Evolutionary conservation across 2,329 filamentous ascomycete genomes (phyloP).

Genomic region (Polychaeton citri): DNA sequence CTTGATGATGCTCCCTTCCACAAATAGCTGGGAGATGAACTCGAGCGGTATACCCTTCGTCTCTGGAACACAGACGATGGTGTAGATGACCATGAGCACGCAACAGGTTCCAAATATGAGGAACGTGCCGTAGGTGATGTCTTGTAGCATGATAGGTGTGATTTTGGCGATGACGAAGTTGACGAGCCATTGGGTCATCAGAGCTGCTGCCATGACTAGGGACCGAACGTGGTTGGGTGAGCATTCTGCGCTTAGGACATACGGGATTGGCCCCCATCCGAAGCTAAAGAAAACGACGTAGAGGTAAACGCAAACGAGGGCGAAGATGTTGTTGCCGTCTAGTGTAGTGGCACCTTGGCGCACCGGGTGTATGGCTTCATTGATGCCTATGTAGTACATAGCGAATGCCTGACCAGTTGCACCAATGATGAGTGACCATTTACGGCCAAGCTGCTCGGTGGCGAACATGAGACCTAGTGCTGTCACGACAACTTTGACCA

Average conservation of each 20-base stretch:
- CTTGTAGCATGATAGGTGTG: constrained; percentile 28
- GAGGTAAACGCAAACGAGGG: constrained; percentile 39
- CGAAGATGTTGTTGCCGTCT: constrained; percentile 42
- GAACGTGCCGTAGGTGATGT: constrained; percentile 32
- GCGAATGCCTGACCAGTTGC: constrained; percentile 30
- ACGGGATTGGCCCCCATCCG: constrained; percentile 33
- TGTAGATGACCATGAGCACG: constrained; percentile 29
- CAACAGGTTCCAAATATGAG: constrained; percentile 29
- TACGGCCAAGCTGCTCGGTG: constrained; percentile 32
- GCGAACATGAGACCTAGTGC: constrained; percentile 31
- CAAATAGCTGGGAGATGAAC: constrained; percentile 27
- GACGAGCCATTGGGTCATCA: constrained; percentile 35
- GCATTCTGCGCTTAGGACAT: constrained; percentile 28
- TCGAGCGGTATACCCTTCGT: constrained; percentile 31
- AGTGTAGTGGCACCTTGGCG: constrained; percentile 15
- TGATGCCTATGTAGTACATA: constrained; percentile 27
- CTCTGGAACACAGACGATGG: constrained; percentile 29
- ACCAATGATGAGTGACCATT: constrained; percentile 31
- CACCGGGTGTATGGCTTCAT: constrained; percentile 35
- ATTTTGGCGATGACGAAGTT: constrained; percentile 15
- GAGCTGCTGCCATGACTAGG: constrained; percentile 28
- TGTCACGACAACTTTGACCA: constrained; percentile 33
- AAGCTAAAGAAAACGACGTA: constrained; percentile 35
- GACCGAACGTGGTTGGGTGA: constrained; percentile 22
- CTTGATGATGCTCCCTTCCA: constrained; percentile 27